phyloP scores from a whole-genome alignment of 2,329 filamentous ascomycete species.

The Boeremia lycopersici region DNA sequence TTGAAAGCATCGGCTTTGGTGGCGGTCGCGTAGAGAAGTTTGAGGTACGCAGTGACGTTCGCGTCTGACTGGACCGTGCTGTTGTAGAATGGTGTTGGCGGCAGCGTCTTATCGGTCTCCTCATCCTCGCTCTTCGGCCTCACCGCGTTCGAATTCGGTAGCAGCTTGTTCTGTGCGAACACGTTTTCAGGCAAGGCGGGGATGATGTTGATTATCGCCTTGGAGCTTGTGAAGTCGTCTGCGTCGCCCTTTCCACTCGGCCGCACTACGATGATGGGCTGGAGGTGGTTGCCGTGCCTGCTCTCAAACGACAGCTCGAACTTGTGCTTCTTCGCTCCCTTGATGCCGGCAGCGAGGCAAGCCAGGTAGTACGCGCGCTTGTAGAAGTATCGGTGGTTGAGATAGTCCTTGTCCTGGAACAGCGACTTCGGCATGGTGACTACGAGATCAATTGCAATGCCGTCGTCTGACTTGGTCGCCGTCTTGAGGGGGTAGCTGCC shows the following conservation, averaged over 20 bases:
- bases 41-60: slow-evolving; percentile 74
- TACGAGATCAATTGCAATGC: slow-evolving; percentile 76
- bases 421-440: slow-evolving; percentile 80
- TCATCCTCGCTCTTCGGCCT: slow-evolving; percentile 59
- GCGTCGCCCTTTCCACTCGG: slow-evolving; percentile 42
- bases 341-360: slow-evolving; percentile 74
- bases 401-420: slow-evolving; percentile 93
- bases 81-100: slow-evolving; percentile 85
- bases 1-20: slow-evolving; percentile 74
- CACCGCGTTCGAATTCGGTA: slow-evolving; percentile 72
- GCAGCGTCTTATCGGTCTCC: slow-evolving; percentile 46
- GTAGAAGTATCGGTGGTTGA: slow-evolving; percentile 92
- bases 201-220: slow-evolving; percentile 70
- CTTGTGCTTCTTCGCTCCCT: slow-evolving; percentile 59
- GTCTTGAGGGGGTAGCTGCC: slow-evolving; percentile 84
- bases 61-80: slow-evolving; percentile 80
- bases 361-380: slow-evolving; percentile 92
- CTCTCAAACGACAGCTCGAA: slow-evolving; percentile 68
- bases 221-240: slow-evolving; percentile 46
- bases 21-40: slow-evolving; percentile 71
- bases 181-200: slow-evolving; percentile 71
- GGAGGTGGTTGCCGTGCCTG: slow-evolving; percentile 75
- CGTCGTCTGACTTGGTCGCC: slow-evolving; percentile 67
- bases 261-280: slow-evolving; percentile 67
- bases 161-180: slow-evolving; percentile 74